phyloP scores from a whole-genome alignment of 202 grass and related monocot genomes.

The Hordeum pubiflorum region DNA sequence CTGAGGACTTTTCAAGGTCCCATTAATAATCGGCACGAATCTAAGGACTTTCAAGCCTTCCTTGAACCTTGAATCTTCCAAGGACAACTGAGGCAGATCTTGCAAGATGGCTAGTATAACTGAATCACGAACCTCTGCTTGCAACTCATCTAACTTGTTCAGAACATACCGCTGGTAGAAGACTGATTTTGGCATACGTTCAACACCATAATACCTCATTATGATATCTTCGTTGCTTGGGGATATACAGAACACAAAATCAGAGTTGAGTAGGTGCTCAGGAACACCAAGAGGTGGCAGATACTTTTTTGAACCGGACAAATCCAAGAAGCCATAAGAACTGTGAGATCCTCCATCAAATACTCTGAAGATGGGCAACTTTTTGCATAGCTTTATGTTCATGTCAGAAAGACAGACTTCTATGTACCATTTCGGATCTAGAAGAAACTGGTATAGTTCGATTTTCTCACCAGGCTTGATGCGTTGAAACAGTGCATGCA shows the following conservation, averaged over 20 bases:
- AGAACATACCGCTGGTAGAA: slow-evolving; percentile 75
- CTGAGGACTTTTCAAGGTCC: slow-evolving; percentile 67
- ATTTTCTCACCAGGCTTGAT: slow-evolving; percentile 66
- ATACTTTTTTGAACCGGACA: slow-evolving; percentile 63
- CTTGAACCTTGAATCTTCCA: slow-evolving; percentile 79
- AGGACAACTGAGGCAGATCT: slow-evolving; percentile 84
- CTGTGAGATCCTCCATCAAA: slow-evolving; percentile 40
- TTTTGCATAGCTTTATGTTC: slow-evolving; percentile 75
- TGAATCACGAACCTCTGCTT: slow-evolving; percentile 59
- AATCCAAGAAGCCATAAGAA: slow-evolving; percentile 64
- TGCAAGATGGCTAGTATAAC: slow-evolving; percentile 74
- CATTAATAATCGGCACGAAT: slow-evolving; percentile 69
- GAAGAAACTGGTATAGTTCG: slow-evolving; percentile 76
- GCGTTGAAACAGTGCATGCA: slow-evolving; percentile 54
- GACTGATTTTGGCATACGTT: slow-evolving; percentile 61
- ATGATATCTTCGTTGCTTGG: slow-evolving; percentile 74
- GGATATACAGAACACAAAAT: slow-evolving; percentile 73
- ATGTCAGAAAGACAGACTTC: slow-evolving; percentile 46
- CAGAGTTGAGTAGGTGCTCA: slow-evolving; percentile 55
- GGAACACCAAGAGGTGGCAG: slow-evolving; percentile 70
- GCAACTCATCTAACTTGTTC: slow-evolving; percentile 57
- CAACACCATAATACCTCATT: slow-evolving; percentile 74
- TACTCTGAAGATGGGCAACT: slow-evolving; percentile 71
- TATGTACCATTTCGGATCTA: slow-evolving; percentile 94
- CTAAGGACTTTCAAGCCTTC: slow-evolving; percentile 66